Base-by-base conservation (phyloP, 495 filamentous ascomycete species). In the Penicillium bialowiezense region DNA sequence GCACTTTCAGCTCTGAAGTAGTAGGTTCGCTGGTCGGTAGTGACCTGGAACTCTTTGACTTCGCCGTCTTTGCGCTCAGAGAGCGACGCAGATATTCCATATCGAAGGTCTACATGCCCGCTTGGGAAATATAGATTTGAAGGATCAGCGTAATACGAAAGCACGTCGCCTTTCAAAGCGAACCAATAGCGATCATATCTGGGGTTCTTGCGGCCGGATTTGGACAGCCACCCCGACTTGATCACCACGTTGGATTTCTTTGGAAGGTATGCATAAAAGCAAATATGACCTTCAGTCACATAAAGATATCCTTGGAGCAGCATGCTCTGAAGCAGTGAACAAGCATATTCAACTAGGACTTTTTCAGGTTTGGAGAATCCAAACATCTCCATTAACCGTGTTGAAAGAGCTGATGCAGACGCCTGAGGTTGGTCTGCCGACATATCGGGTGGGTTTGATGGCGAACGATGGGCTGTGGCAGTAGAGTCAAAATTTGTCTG, bases 151-250 rank as follows among this genome's bases (percentile, higher is more conserved):
- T 88, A 97, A 68, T 97, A 98, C n/a, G 91, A 87, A 18, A 98
- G 71, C 8, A 97, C 91, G 68, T 97, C 91, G 3, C 90, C 95
- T 60, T 93, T 95, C 41, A 98, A 68, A n/a, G 83, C 79, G 68
- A 97, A 97, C 92, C 92, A 98, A 68, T 96, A 97, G 44, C 95
- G 84, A 59, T 84, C 90, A 66, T 89, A 97, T 51, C 84, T 88
- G 7, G 90, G 89, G 54, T 92, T 97, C 37, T 88, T 85, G 60
- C 85, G 88, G 35, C 95, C 93, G 46, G 89, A 88, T 69, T 98
- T 98, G 28, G 81, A 78, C 3, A 98, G 78, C 60, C 91, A 87
- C 1, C 93, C 95, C 4, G 93, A 92, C 69, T 95, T 97, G 56
- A 84, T 78, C 39, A 87, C 78, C 40, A 86, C 78, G 60, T 89